These are phyloP conservation scores for Zygosaccharomyces bisporus DNA, from an alignment of 805 yeast genomes.

Conservation along the genomic window DNA sequence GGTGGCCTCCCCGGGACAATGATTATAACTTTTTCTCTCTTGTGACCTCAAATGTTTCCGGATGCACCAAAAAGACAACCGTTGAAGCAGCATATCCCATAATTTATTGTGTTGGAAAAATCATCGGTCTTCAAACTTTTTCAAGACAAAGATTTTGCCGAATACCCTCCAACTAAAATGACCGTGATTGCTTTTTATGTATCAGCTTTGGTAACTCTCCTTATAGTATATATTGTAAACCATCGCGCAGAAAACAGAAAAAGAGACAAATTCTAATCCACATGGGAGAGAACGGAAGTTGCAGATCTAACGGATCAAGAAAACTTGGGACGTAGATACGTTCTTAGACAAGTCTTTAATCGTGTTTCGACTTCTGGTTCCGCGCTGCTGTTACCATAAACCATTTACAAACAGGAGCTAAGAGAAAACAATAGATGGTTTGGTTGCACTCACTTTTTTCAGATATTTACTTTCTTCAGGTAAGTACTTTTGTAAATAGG, in stretches of 20 bases:
- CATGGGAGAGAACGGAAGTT: conserved; percentile 40
- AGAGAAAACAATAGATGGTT: too few relatives aligned
- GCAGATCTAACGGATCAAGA: conserved; percentile 56
- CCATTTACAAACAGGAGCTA: too few relatives aligned
- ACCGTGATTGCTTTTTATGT: conserved; percentile 45
- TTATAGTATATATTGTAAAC: conserved; percentile 32
- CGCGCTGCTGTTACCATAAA: too few relatives aligned
- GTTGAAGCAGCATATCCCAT: conserved; percentile 52
- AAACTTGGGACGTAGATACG: conserved; percentile 53
- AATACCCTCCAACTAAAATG: conserved; percentile 53
- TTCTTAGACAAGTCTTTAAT: conserved; percentile 15
- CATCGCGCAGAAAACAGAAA: conserved; percentile 47
- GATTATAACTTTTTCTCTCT: conserved; percentile 54
- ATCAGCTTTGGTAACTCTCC: conserved; percentile 38
- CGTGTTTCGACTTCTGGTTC: too few relatives aligned
- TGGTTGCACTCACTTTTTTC: too few relatives aligned
- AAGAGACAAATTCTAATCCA: conserved; percentile 38
- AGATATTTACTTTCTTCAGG: too few relatives aligned
- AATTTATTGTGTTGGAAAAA: conserved; percentile 51
- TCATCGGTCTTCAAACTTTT: conserved; percentile 64
- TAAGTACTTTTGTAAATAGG: too few relatives aligned
- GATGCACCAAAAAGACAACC: conserved; percentile 52
- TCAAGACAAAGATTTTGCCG: conserved; percentile 48
- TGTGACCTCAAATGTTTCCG: conserved; percentile 59
- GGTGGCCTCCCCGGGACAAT: conserved; percentile 53